A percentile compares a stretch with the other conserved stretches of the same genome.
These are phyloP conservation scores for Pichia cactophila DNA, from an alignment of 1,139 yeast species.

Conservation along the genomic window DNA sequence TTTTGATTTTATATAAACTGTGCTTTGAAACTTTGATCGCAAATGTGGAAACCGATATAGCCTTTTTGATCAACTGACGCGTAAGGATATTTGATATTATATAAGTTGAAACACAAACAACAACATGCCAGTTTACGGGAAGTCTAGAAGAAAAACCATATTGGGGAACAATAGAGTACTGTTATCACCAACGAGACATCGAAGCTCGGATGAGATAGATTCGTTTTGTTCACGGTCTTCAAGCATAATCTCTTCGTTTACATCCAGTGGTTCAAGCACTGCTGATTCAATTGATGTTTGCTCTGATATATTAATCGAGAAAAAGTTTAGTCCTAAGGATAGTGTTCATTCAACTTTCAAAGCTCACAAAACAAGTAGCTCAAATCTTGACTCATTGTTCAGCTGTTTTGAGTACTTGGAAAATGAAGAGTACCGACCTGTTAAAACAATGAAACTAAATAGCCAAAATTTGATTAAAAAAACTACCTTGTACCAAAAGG, in stretches of 20 bases:
- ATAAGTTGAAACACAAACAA: not conserved
- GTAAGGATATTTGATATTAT: not conserved
- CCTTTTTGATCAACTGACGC: not conserved
- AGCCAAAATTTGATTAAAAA: too few species aligned
- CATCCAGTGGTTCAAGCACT: not conserved
- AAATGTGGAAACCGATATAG: too few species aligned
- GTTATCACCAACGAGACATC: slow-evolving; percentile 7
- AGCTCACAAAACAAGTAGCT: not conserved
- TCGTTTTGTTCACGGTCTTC: not conserved
- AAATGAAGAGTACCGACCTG: not conserved
- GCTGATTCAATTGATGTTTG: not conserved
- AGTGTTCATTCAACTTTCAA: too few species aligned
- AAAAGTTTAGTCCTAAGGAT: too few species aligned
- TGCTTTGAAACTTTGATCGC: too few species aligned
- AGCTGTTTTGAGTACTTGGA: slow-evolving; percentile 8
- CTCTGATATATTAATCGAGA: not conserved
- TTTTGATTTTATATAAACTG: too few species aligned
- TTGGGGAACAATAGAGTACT: not conserved
- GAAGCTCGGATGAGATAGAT: not conserved
- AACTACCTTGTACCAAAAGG: too few species aligned
- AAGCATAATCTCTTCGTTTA: slow-evolving; percentile 1
- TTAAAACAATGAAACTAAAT: not conserved
- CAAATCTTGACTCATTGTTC: not conserved
- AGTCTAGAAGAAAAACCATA: not conserved
- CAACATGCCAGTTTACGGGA: slow-evolving; percentile 9